Evolutionary conservation across 164 flowering plant genomes (phyloP), one percentile per base, ranked within the genome.

Genomic region (Vitis labrusca): DNA sequence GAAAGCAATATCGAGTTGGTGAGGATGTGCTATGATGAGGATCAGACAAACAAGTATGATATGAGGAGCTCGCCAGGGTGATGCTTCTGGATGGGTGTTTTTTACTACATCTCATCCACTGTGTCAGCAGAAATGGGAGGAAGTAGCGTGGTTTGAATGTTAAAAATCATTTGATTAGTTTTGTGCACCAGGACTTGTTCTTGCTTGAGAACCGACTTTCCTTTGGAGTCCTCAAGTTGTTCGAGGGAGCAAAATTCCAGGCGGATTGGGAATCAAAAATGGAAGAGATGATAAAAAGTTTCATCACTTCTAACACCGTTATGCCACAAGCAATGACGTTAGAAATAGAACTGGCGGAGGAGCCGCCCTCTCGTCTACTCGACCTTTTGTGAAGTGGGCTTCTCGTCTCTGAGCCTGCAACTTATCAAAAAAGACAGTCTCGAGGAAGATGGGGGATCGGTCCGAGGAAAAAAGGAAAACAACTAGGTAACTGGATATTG

Each of bases 181-280:
- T 50, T 12, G 52, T 37, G 8, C 32, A 59, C 8, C 37, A 10
- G 19, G 74, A 71, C 62, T 32, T 71, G 53, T 32, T 71, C 59
- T 50, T 71, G 51, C 69, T 71, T 0, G 74, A 71, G 56, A 71
- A 71, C 55, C 74, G 65, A 32, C 30, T 71, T 15, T 69, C 74
- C 6, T 65, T 11, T 17, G 1, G 0, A 14, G 63, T 65, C 44
- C 69, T 71, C 12, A 27, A 64, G 23, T 0, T 9, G 11, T 57
- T 64, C 51, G 27, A 13, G 17, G 32, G 14, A 3, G 0, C 10
- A 68, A 9, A 30, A n/a, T 5, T 47, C 14, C 2, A 14, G 19
- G 9, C 2, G 32, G 17, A 68, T 23, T 23, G 27, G 27, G 27
- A 23, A 23, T 23, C 0, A 23, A 23, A 23, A 23, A 23, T 23